Base-by-base conservation (phyloP, 257 asterid species). In the Forsythia suspensa region DNA sequence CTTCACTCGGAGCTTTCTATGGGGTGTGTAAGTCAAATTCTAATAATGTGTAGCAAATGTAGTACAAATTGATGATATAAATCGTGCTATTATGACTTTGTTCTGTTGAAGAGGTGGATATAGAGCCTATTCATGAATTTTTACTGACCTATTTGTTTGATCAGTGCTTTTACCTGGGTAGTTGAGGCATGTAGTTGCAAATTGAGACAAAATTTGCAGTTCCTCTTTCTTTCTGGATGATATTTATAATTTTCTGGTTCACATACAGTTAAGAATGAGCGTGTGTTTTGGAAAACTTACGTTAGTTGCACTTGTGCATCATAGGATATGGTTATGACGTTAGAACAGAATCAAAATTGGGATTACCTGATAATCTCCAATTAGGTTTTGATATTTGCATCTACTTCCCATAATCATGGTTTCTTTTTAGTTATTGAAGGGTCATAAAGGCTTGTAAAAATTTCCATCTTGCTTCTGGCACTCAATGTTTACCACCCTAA, bases 1-100 rank as follows among this genome's bases (percentile, higher is more conserved):
- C 96, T 79, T 88, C 94, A 59, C 84, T 88, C 36, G 94, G 92
- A 84, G 97, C 99, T 29, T 93, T 95, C 84, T 95, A 95, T n/a
- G 98, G 98, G 96, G 98, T 92, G 80, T 51, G 96, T 91, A 79
- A 52, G 86, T 74, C 81, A 37, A 42, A 52, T 67, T 77, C 65
- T 71, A 37, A 43, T 57, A 61, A 21, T 59, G 40, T 72, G 21
- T 43, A 8, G 67, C 36, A 20, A 59, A 63, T 29, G 37, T 21
- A 29, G n/a, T 63, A 9, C 40, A 63, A 63, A 63, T 63, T 29
- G 29, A 63, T 21, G 4, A 7, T 10, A 9, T 18, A 5, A 4
- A 18, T 24, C 70, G 9, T 24, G 70, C 13, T 57, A 57, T 63
- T 63, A 24, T 3, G 13, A 63, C 39, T 9, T 63, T 29, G 39